phyloP scores from a whole-genome alignment of 2,329 filamentous ascomycete species.

The Peltaster fructicola region DNA sequence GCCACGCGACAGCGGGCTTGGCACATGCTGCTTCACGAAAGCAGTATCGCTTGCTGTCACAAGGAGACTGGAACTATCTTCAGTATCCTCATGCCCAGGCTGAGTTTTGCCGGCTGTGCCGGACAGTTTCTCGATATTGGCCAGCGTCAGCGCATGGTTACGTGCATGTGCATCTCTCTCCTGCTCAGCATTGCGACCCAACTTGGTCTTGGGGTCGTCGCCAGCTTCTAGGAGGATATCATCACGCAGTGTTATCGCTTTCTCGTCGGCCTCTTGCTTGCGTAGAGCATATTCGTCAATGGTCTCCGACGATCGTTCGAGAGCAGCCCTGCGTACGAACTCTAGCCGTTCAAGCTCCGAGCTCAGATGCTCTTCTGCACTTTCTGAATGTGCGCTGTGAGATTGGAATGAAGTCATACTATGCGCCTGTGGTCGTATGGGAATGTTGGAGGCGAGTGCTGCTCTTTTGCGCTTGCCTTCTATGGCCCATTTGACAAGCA shows the following conservation, averaged over 20 bases:
- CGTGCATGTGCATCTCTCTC: slow-evolving; percentile 4
- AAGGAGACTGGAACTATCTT: slow-evolving; percentile 1
- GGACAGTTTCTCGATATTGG: slow-evolving; percentile 17
- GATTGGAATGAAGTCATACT: slow-evolving; percentile 13
- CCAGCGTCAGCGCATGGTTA: slow-evolving; percentile 9
- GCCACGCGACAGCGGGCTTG: too few species aligned
- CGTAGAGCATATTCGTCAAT: slow-evolving; percentile 28
- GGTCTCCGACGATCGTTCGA: slow-evolving; percentile 24
- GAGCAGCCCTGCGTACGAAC: slow-evolving; percentile 20
- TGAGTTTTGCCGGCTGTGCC: slow-evolving; percentile 5
- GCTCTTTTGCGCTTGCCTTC: slow-evolving; percentile 22
- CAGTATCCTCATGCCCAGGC: slow-evolving; percentile 1
- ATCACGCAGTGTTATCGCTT: slow-evolving; percentile 35
- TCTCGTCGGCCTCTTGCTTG: slow-evolving; percentile 36
- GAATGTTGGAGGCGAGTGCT: slow-evolving; percentile 7
- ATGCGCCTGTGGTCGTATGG: too few species aligned
- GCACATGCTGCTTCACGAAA: too few species aligned
- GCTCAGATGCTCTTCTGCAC: slow-evolving; percentile 17
- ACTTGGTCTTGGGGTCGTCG: slow-evolving; percentile 18
- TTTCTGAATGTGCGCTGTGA: slow-evolving; percentile 7
- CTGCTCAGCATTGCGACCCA: slow-evolving; percentile 9
- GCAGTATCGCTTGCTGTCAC: too few species aligned
- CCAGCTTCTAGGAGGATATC: slow-evolving; percentile 36
- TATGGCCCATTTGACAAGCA: slow-evolving; percentile 52
- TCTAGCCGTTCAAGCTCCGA: slow-evolving; percentile 18